Evolutionary conservation across 768 basidiomycete genomes (phyloP), one percentile per base, ranked within the genome.

Genomic region (Pulveroboletus sp.): DNA sequence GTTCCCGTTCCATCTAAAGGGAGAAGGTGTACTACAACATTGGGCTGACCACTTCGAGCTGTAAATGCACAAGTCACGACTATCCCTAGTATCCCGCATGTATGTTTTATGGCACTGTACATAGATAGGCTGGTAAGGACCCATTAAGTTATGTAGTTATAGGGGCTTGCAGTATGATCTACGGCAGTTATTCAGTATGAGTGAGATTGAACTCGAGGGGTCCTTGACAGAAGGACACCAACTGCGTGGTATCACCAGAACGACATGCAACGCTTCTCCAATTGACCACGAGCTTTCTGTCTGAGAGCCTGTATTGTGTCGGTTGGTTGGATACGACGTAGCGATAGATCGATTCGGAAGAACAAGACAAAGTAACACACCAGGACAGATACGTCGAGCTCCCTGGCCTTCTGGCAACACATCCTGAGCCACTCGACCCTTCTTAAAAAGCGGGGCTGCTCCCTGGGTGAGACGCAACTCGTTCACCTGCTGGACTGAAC

Each of bases 1-100:
- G 30, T 86, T 86, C 61, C 70, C 76, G 55, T 54, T 66, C 11
- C 85, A 89, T 57, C 67, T 73, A 33, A 62, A 68, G 35, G 89
- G 89, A 15, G 80, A 82, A 61, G 79, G 80, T 32, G 76, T 90
- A 3, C 43, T 92, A 31, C 74, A 77, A 52, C 85, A 89, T 63
- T 87, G 86, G 84, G 85, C 84, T 8, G 75, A 79, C 50, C 71
- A 77, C 21, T 83, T 89, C 46, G 63, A 76, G 26, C 43, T 79
- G 28, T 79, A 67, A 56, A 21, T 21, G 21, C 21, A 21, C 21
- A 21, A 21, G 21, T 44, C 37, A 21, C 40, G 47, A 18, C 37
- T 2, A 38, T 17, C 1, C 21, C 43, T 47, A 24, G 33, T 4
- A 38, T 18, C 1, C 21, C 40, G 8, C 4, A 5, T 27, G 10